Base-by-base conservation (phyloP, 768 basidiomycete genomes). In the Boletus barrowsii region DNA sequence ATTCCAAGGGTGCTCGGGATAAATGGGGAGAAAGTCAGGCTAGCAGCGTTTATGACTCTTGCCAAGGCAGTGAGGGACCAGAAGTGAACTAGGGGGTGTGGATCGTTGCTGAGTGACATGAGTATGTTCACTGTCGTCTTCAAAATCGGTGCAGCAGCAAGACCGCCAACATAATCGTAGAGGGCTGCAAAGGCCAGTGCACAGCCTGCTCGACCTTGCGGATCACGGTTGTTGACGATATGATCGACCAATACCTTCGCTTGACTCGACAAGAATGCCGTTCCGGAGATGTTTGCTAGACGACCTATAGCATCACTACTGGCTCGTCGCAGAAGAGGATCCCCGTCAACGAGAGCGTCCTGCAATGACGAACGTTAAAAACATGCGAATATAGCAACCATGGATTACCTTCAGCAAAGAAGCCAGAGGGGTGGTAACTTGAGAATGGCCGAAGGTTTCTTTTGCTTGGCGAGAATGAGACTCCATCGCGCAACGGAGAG, bases 81-180 rank as follows among this genome's bases (percentile, higher is more conserved):
- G 65, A 88, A 97, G 69, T 98, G 96, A 7, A 98, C 97, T 32
- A 93, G 80, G 0, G 97, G 96, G 68, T 98, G 97, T 0, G 96
- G 94, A 68, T 99, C 97, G 56, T 90, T 94, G 69, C 88, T 86
- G 18, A 99, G 81, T 0, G 95, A 96, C 84, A 96, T 91, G 36
- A 98, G 78, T 42, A 98, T 86, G 65, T 97, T 94, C 57, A 96
- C 90, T 0, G 95, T 93, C 1, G 95, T 97, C 71, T 98, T 98
- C 55, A 98, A 79, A 15, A 98, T 79, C 0, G 97, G 92, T 0
- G 93, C 93, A 8, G 94, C 96, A 11, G 91, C 92, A n/a, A 98
- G 79, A 39, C 93, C 90, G 9, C 97, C 97, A 46, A 98, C 93
- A 63, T 92, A 83, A 42, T 81, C 83, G 69, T 97, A 96, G 36